Evolutionary conservation across 805 yeast genomes (phyloP).

Genomic region (Metschnikowia borealis): DNA sequence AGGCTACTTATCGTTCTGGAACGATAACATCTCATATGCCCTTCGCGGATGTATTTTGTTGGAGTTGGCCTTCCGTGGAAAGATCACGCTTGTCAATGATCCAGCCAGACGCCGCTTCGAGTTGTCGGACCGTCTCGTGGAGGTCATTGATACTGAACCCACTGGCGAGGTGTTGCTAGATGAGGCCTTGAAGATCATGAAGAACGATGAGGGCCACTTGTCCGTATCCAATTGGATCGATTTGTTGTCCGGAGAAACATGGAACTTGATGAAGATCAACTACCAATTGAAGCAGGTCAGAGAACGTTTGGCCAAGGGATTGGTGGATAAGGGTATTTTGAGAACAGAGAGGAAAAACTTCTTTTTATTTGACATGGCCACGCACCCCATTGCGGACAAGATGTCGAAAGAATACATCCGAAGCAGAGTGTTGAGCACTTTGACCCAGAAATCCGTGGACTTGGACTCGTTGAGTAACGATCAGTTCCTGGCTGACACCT

Average conservation of each 20-base stretch:
- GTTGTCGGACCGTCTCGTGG: slow-evolving; percentile 79
- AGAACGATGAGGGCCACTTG: slow-evolving; percentile 70
- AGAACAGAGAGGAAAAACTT: slow-evolving; percentile 95
- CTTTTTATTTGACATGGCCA: slow-evolving; percentile 95
- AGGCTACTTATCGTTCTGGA: slow-evolving; percentile 96
- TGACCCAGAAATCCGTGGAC: slow-evolving; percentile 68
- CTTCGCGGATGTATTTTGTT: slow-evolving; percentile 89
- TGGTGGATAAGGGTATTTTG: slow-evolving; percentile 93
- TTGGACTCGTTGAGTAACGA: slow-evolving; percentile 38
- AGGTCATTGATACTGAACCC: slow-evolving; percentile 77
- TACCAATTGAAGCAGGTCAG: slow-evolving; percentile 97
- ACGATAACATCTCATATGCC: slow-evolving; percentile 94
- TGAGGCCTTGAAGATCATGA: slow-evolving; percentile 89
- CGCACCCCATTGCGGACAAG: slow-evolving; percentile 91
- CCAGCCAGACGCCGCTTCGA: slow-evolving; percentile 89
- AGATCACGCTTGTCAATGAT: slow-evolving; percentile 84
- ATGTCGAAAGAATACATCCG: slow-evolving; percentile 78
- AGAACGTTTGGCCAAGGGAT: slow-evolving; percentile 92
- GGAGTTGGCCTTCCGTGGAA: slow-evolving; percentile 88
- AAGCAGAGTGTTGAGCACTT: slow-evolving; percentile 62
- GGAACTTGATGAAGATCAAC: slow-evolving; percentile 92
- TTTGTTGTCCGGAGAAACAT: slow-evolving; percentile 89
- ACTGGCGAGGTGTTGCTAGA: slow-evolving; percentile 95
- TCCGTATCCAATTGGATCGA: slow-evolving; percentile 92
- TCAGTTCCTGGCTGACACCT: slow-evolving; percentile 65